Evolutionary conservation across 1,284 basidiomycete species (phyloP).

Genomic region (Thecaphora frezii): DNA sequence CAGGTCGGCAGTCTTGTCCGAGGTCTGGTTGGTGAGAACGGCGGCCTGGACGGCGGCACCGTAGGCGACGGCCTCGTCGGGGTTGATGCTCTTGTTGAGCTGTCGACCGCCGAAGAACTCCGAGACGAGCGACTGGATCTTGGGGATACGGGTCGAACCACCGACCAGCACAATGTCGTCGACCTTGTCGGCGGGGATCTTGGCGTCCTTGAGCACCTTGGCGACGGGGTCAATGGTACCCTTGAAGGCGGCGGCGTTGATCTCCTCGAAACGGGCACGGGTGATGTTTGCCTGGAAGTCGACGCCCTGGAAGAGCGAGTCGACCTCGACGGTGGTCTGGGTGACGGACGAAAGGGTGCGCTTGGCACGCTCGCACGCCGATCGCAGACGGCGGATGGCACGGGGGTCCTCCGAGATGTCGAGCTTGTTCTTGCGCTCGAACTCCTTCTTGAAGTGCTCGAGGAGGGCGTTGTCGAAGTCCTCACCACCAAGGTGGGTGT

Average conservation of each 20-base stretch:
- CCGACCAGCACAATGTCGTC: conserved; percentile 99
- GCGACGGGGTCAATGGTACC: conserved; percentile 97
- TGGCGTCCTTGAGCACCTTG: conserved; percentile 98
- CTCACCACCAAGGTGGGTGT: conserved; percentile 74
- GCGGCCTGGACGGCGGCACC: conserved; percentile 59
- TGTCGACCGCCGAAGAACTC: conserved; percentile 97
- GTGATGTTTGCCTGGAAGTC: conserved; percentile 59
- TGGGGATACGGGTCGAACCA: conserved; percentile 99
- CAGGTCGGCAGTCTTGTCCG: conserved; percentile 59
- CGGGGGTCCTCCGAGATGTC: conserved; percentile 95
- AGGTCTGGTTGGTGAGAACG: conserved; percentile 59
- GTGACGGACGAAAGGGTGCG: conserved; percentile 95
- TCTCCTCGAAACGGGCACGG: conserved; percentile 98
- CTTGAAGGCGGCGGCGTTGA: conserved; percentile 91
- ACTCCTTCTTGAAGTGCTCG: conserved; percentile 74
- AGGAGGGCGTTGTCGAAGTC: conserved; percentile 97
- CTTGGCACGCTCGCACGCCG: conserved; percentile 99
- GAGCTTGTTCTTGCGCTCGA: conserved; percentile 73
- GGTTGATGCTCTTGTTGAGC: conserved; percentile 85
- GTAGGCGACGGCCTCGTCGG: conserved; percentile 63
- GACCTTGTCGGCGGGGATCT: conserved; percentile 94
- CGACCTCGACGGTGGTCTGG: conserved; percentile 97
- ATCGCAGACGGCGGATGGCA: conserved; percentile 89
- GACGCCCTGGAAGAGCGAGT: conserved; percentile 89
- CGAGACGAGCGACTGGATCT: conserved; percentile 95